A percentile compares a stretch with the other conserved stretches of the same genome.
These are phyloP conservation scores for Encephalitozoon intestinalis DNA, from an alignment of 371 early-diverging fungal genomes.

Conservation along the genomic window DNA sequence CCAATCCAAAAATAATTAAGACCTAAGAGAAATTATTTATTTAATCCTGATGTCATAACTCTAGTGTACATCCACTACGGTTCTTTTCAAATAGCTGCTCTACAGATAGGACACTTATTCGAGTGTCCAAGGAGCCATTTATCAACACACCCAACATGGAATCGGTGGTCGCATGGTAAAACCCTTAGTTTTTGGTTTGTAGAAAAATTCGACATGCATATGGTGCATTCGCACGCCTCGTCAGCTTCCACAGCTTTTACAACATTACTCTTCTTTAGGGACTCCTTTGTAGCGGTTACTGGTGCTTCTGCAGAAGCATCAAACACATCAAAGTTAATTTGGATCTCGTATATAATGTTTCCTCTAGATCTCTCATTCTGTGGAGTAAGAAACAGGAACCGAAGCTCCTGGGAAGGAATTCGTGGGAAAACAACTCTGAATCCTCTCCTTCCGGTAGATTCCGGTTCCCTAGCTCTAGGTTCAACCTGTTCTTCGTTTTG, in stretches of 20 bases:
- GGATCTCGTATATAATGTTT: conserved; percentile 1
- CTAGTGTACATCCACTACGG: background rate
- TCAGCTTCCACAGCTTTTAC: background rate
- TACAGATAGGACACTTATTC: conserved; percentile 49
- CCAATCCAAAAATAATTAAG: background rate
- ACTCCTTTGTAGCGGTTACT: background rate
- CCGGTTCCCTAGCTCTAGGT: no score
- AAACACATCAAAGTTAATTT: conserved; percentile 3
- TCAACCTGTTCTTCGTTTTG: background rate
- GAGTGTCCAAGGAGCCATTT: conserved; percentile 44
- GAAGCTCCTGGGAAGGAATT: background rate
- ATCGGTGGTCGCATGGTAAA: conserved; percentile 42
- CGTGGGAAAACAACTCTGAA: background rate
- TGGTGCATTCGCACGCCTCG: conserved; percentile 21
- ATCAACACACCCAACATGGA: conserved; percentile 50
- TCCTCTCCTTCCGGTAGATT: background rate
- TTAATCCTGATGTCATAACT: background rate
- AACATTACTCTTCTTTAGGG: background rate
- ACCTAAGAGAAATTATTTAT: background rate
- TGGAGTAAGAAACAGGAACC: background rate
- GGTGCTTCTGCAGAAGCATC: background rate
- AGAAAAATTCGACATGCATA: conserved; percentile 34
- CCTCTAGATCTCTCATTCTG: background rate
- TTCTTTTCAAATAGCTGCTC: background rate
- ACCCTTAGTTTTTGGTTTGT: conserved; percentile 21